phyloP scores from a whole-genome alignment of 2,329 filamentous ascomycete species.

The Pyrenochaeta sp. region DNA sequence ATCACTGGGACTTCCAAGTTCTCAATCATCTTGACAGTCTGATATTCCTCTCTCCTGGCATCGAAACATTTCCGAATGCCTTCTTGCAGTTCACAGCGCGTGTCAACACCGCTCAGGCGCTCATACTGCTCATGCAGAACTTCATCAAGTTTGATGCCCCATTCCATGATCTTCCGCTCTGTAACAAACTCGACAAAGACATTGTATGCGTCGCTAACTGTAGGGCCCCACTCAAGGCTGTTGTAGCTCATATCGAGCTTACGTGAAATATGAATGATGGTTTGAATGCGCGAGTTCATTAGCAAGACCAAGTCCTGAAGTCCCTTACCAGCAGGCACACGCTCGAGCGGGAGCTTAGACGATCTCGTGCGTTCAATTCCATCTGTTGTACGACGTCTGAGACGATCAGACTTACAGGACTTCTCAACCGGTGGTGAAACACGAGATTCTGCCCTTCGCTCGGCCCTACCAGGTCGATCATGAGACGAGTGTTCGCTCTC shows the following conservation, averaged over 20 bases:
- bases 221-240: constrained; percentile 27
- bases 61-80: constrained; percentile 18
- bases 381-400: constrained; percentile 16
- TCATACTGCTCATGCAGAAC: constrained; percentile 17
- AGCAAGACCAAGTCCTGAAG: constrained; percentile 32
- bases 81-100: constrained; percentile 18
- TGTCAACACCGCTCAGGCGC: constrained; percentile 11
- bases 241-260: constrained; percentile 32
- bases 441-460: neutral
- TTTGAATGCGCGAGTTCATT: neutral
- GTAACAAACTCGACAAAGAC: constrained; percentile 9
- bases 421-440: neutral
- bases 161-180: constrained; percentile 15
- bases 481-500: too few relatives aligned
- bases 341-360: constrained; percentile 50
- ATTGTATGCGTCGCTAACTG: constrained; percentile 14
- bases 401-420: neutral
- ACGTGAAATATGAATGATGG: constrained; percentile 13
- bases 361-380: constrained; percentile 42
- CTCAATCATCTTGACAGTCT: neutral
- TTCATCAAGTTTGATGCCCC: constrained; percentile 25
- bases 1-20: neutral
- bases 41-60: neutral
- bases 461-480: neutral
- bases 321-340: constrained; percentile 36